These are phyloP conservation scores for Aspergillus conjunctus DNA, from an alignment of 495 filamentous ascomycete species.

Conservation along the genomic window DNA sequence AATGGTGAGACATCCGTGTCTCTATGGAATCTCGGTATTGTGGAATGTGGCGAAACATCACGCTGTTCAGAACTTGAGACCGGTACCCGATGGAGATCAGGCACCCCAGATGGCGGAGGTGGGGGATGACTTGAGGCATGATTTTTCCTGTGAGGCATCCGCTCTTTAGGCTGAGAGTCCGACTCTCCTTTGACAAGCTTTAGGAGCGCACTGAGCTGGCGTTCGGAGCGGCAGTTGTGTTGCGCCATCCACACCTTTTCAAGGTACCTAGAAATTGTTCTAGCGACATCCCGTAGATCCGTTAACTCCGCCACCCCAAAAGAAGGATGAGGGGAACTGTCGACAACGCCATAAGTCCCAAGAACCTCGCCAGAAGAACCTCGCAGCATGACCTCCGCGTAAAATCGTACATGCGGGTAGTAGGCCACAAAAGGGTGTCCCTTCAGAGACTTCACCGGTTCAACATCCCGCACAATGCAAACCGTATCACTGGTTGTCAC, in stretches of 20 bases:
- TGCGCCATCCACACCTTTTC: conserved; percentile 28
- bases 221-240: conserved; percentile 18
- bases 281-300: conserved; percentile 30
- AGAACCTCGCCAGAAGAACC: conserved; percentile 58
- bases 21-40: background rate
- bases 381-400: conserved; percentile 62
- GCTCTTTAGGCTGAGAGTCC: background rate
- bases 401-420: conserved; percentile 52
- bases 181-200: conserved; percentile 24
- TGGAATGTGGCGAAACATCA: conserved; percentile 5
- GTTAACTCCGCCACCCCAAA: conserved; percentile 26
- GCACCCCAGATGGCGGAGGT: conserved; percentile 11
- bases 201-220: conserved; percentile 28
- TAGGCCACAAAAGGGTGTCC: conserved; percentile 38
- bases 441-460: conserved; percentile 43
- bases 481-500: conserved; percentile 28
- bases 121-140: background rate
- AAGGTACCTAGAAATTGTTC: conserved; percentile 27
- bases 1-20: conserved; percentile 7
- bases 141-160: background rate
- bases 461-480: conserved; percentile 50
- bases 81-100: conserved; percentile 8
- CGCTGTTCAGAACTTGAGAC: background rate
- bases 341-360: conserved; percentile 62
- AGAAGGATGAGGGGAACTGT: conserved; percentile 46